These are phyloP conservation scores for Corylus heterophylla DNA, from an alignment of 306 rosid genomes.

Conservation along the genomic window DNA sequence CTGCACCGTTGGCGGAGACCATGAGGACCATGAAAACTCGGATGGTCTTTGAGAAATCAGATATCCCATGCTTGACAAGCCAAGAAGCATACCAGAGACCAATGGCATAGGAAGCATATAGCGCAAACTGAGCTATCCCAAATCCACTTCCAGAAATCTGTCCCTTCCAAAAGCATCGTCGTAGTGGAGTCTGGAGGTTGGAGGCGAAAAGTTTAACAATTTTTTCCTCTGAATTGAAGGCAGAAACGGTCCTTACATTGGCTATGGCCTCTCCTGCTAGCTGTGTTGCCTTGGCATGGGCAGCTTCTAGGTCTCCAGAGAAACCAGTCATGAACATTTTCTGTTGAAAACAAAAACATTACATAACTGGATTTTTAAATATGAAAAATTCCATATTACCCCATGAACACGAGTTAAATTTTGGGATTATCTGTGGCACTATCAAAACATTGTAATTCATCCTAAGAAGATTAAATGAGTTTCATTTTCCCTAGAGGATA, in stretches of 20 bases:
- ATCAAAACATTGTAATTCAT: background rate
- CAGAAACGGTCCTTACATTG: constrained; percentile 90
- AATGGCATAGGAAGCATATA: constrained; percentile 84
- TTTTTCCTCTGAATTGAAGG: constrained; percentile 81
- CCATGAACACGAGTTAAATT: background rate
- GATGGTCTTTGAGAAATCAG: constrained; percentile 90
- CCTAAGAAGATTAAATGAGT: background rate
- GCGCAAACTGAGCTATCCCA: constrained; percentile 89
- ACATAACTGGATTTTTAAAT: background rate
- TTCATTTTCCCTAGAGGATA: background rate
- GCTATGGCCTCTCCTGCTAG: constrained; percentile 98
- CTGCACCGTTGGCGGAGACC: constrained; percentile 98
- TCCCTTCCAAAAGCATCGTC: constrained; percentile 95
- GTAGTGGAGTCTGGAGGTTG: constrained; percentile 71
- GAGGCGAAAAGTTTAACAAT: constrained; percentile 72
- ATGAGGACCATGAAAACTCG: constrained; percentile 88
- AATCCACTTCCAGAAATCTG: constrained; percentile 90
- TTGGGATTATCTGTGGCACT: background rate
- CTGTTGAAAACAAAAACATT: constrained; percentile 39
- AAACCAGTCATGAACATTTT: constrained; percentile 99
- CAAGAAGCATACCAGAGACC: constrained; percentile 99
- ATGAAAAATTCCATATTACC: background rate
- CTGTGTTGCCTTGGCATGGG: constrained; percentile 95
- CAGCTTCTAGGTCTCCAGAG: constrained; percentile 93
- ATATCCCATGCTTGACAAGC: constrained; percentile 91